phyloP scores from a whole-genome alignment of 805 yeast species.

The Cyberlindnera euphorbiiphila region DNA sequence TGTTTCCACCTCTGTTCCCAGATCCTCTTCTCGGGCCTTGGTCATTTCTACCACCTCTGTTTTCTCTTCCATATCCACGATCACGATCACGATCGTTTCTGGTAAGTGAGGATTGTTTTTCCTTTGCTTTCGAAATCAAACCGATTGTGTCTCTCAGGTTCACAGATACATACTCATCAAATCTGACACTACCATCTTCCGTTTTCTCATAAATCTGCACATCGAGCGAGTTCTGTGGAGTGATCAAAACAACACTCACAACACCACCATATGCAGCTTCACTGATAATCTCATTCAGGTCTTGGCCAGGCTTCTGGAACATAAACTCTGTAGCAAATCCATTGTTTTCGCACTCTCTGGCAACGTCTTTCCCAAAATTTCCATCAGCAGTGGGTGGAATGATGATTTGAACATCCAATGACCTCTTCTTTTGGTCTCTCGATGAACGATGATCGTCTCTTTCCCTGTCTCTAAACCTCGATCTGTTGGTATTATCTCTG shows the following conservation, averaged over 20 bases:
- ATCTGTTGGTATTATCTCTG: slow-evolving; percentile 11
- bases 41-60: slow-evolving; percentile 2
- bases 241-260: slow-evolving; percentile 63
- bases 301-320: slow-evolving; percentile 39
- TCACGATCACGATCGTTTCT: neutral
- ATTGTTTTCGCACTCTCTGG: slow-evolving; percentile 36
- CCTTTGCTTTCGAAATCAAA: slow-evolving; percentile 43
- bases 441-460: slow-evolving; percentile 1
- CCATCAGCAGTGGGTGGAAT: slow-evolving; percentile 45
- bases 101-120: slow-evolving; percentile 8
- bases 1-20: neutral
- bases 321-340: slow-evolving; percentile 40
- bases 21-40: no score
- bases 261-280: slow-evolving; percentile 82
- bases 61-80: neutral
- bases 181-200: slow-evolving; percentile 68
- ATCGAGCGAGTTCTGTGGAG: slow-evolving; percentile 52
- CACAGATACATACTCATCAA: slow-evolving; percentile 78
- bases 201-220: slow-evolving; percentile 69
- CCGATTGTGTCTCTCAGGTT: slow-evolving; percentile 63
- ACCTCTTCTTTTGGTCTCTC: slow-evolving; percentile 13
- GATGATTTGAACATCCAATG: slow-evolving; percentile 44
- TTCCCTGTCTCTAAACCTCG: slow-evolving; percentile 4
- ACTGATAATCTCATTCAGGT: slow-evolving; percentile 48
- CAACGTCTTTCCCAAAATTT: slow-evolving; percentile 39